Conservation (phyloP, 306 rosid genomes). For the Acacia acuminata region DNA sequence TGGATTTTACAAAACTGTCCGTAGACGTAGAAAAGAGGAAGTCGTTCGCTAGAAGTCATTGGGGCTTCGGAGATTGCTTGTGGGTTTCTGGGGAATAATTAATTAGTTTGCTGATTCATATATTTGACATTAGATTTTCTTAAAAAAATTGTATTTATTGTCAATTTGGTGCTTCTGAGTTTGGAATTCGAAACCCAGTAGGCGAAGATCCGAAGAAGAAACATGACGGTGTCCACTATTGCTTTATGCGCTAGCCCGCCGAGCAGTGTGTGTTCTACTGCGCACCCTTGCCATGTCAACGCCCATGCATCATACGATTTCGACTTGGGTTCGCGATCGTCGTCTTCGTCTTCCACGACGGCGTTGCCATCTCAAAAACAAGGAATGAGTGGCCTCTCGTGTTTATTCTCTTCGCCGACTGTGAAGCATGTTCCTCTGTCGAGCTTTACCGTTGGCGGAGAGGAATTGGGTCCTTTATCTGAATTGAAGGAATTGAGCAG, state of each 20-base stretch:
- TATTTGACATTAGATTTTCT: background rate
- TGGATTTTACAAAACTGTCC: background rate
- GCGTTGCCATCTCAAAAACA: slow-evolving; percentile 52
- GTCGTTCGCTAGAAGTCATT: background rate
- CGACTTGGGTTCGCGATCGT: slow-evolving; percentile 54
- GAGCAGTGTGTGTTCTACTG: slow-evolving; percentile 57
- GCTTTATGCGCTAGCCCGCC: slow-evolving; percentile 67
- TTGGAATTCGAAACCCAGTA: background rate
- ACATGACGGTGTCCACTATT: slow-evolving; percentile 66
- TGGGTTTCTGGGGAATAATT: background rate
- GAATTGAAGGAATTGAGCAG: slow-evolving; percentile 78
- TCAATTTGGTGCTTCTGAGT: background rate
- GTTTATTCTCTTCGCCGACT: slow-evolving; percentile 72
- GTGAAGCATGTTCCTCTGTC: slow-evolving; percentile 57
- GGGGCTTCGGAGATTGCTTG: background rate
- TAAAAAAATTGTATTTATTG: background rate
- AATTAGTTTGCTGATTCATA: background rate
- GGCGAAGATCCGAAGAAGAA: slow-evolving; percentile 3
- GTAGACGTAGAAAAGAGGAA: background rate
- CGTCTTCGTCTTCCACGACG: slow-evolving; percentile 51
- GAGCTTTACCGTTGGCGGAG: slow-evolving; percentile 57
- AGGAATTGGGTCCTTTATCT: slow-evolving; percentile 61
- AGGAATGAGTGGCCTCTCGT: slow-evolving; percentile 64
- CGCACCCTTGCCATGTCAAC: slow-evolving; percentile 59
- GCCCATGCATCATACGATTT: slow-evolving; percentile 57